Base-by-base conservation (phyloP, 1,284 basidiomycete species). In the Sphagnurus paluster region DNA sequence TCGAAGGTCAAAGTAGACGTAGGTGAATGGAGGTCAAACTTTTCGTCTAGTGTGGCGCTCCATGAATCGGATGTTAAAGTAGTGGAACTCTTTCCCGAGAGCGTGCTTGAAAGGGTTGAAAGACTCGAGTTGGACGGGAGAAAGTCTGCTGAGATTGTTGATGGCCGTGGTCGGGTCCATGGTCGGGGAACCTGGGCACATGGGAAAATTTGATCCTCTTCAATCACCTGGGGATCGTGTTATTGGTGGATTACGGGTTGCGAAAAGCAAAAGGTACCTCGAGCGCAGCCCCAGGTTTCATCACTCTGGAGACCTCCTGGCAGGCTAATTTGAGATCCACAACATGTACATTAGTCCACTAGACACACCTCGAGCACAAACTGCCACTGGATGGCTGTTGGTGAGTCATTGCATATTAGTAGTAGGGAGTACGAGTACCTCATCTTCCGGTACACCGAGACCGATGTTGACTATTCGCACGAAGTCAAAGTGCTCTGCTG, bases 181-280 rank as follows among this genome's bases (percentile, higher is more conserved):
- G 23, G 43, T 28, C 48, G 54, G 19, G 60, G 57, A 9, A 50
- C 61, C 36, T 61, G 62, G 11, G 64, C 66, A 52, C 73, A 79
- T 3, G 86, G 86, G 56, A 89, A 89, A 35, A 86, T 72, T 11
- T 82, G 70, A 56, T 87, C 84, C 53, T 87, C 85, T 61, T 87
- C 86, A 28, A 86, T 74, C 5, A 87, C 69, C 84, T 87, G 47
- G 5, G 36, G 14, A 28, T 39, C 24, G 19, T 29, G n/a, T 32
- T 11, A 52, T 50, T 30, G 55, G 45, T 29, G 3, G 23, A 16
- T 14, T 20, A 23, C 46, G 14, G 35, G 25, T 35, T 24, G 20
- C 24, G n/a, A 39, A 26, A 17, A 10, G 44, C 38, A 33, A 5
- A 35, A 20, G 43, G 35, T 47, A 85, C 84, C 76, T 88, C 86